Evolutionary conservation across 2,329 filamentous ascomycete species (phyloP), one percentile per base, ranked within the genome.

Genomic region (Colletotrichum phormii): DNA sequence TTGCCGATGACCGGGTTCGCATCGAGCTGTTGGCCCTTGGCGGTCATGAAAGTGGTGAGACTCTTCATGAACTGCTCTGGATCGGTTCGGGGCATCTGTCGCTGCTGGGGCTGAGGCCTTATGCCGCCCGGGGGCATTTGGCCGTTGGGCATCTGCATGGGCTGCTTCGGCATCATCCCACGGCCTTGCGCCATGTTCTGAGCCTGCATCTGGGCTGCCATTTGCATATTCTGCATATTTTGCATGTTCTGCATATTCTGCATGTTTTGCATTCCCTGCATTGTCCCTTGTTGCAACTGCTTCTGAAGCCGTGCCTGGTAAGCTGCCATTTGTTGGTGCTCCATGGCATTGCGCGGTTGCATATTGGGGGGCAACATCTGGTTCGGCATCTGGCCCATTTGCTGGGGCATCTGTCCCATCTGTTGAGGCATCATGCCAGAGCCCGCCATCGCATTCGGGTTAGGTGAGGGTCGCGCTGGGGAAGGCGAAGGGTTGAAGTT

Each of bases 251-350:
- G 70, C 70, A 72, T 72, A n/a, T 72, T 72, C 46, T 72, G 69
- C 79, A 88, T 86, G 49, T 86, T 87, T 8, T 79, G 78, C 57
- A 78, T 80, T 76, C 81, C 82, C 49, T 86, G 83, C 78, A 88
- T 86, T 51, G 85, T 87, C 57, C 82, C 85, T 75, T 92, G 90
- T 74, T 93, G 91, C 53, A 93, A 88, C 78, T 95, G 94, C 69
- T 93, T 90, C 78, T 97, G 94, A 64, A 97, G 83, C 73, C 94
- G 93, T 90, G 97, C 93, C 77, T 97, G 94, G 78, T 97, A 96
- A 61, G 92, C 84, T 69, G 90, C 87, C 81, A 95, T 89, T 78
- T 95, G 93, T 75, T 95, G 91, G 78, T 94, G 92, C 53, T 94
- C 92, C 75, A 93, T 88, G 58, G 86, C 87, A 77, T 89, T 86